Base-by-base conservation (phyloP, 805 yeast species). In the Scheffersomyces lignosus region DNA sequence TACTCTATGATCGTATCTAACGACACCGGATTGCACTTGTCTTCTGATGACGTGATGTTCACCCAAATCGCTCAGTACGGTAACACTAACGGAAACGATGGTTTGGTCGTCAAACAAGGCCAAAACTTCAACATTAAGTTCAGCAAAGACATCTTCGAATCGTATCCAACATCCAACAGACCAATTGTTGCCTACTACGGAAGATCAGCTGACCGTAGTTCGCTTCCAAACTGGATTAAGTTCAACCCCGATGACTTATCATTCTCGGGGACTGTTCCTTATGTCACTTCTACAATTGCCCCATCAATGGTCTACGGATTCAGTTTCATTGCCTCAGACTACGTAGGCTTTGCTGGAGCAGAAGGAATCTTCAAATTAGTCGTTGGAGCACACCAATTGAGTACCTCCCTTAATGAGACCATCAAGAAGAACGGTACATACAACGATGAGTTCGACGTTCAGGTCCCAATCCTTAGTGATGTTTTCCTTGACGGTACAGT, bases 261-360 rank as follows among this genome's bases (percentile, higher is more conserved):
- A 15, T 91, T 89, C 60, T 71, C 79, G 29, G 99, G 99, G 22
- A 81, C 83, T 1, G 91, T 96, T 1, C 99, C 99, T 8, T 70
- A 83, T 5, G 87, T 87, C 22, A 83, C 87, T 48, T 86, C 96
- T 2, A 72, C 76, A 13, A 83, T 88, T 48, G 99, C 99, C 1
- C 98, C 97, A 8, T 87, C 95, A 27, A 70, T 78, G 46, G 65
- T 70, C 28, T 93, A 78, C 57, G 73, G 77, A 13, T 80, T 91
- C 47, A 71, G 79, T 29, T 73, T 90, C 48, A 80, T 89, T 38
- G 96, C 90, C 1, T 70, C 95, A 1, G 96, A 89, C 52, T 78
- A 79, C 51, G 60, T 62, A 17, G 96, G 95, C 1, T 89, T 58
- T 55, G 66, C 93, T 1, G 89, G 86, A 13, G 81, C 80, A 3